These are phyloP conservation scores for Wickerhamiella australiensis DNA, from an alignment of 805 yeast species.

Conservation along the genomic window DNA sequence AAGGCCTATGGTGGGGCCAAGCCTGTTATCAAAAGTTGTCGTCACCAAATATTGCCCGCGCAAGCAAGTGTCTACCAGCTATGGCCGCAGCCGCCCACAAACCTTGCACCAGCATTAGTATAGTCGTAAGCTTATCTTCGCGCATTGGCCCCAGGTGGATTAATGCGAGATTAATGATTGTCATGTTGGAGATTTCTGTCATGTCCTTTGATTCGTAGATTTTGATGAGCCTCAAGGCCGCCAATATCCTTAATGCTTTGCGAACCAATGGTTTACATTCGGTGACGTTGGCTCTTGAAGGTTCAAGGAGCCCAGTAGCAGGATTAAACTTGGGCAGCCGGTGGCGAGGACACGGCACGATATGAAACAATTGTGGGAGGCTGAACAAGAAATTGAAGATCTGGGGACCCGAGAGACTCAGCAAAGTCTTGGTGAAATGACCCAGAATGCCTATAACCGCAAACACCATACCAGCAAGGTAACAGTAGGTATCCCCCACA, in stretches of 20 bases:
- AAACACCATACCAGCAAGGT: constrained; percentile 96
- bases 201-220: constrained; percentile 27
- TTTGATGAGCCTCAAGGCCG: constrained; percentile 39
- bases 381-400: constrained; percentile 82
- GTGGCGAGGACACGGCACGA: constrained; percentile 93
- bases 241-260: constrained; percentile 36
- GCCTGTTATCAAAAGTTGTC: constrained; percentile 62
- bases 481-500: constrained; percentile 97
- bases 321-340: constrained; percentile 69
- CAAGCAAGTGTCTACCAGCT: constrained; percentile 66
- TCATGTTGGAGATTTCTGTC: constrained; percentile 60
- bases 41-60: constrained; percentile 75
- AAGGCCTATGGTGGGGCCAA: no score
- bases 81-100: constrained; percentile 54
- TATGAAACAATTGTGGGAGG: constrained; percentile 75
- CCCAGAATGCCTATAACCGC: constrained; percentile 95
- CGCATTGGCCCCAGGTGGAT: constrained; percentile 86
- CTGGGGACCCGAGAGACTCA: constrained; percentile 81
- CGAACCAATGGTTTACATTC: constrained; percentile 17
- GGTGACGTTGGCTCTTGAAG: constrained; percentile 38
- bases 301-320: constrained; percentile 59
- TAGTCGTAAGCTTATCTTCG: constrained; percentile 61
- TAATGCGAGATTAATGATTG: constrained; percentile 68
- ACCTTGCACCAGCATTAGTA: constrained; percentile 53
- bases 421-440: constrained; percentile 86